Evolutionary conservation across 2,329 filamentous ascomycete species (phyloP), one percentile per base, ranked within the genome.

Genomic region (Aspergillus spinulosporus): DNA sequence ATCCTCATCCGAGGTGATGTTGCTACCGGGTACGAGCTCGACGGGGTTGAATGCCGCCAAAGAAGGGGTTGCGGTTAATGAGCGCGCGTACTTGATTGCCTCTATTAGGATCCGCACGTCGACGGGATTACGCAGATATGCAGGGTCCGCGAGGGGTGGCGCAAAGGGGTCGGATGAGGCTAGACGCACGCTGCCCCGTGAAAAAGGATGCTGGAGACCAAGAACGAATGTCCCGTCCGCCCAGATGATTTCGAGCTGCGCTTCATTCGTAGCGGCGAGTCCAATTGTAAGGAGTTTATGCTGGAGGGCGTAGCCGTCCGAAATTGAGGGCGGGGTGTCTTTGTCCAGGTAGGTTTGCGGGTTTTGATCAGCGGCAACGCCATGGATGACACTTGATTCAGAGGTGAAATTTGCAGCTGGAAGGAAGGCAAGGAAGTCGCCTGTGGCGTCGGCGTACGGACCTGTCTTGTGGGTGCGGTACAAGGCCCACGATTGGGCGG

Each of bases 381-480:
- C 12, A 28, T 37, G 21, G 14, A 56, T 29, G 28, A 15, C 14
- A 5, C 28, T 2, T 2, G 29, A 31, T 34, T 56, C 31, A 8
- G 39, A 28, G 5, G 53, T 56, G 39, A 56, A 50, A 31, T 45
- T 39, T 43, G 5, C 36, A n/a, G 46, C 11, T 2, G 53, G 40
- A 15, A 56, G 40, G 40, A 56, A 56, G 46, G 47, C 47, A 26
- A 56, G 53, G 21, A 56, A 56, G 31, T 56, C 32, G 11, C 46
- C 53, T 7, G 53, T 56, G 37, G 53, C 53, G 47, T 56, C 53
- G 12, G 53, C 46, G 53, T 56, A 56, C 12, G 53, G 53, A 6
- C 53, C 53, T n/a, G 46, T 56, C 36, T 50, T 45, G 3, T 40
- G 11, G 21, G 29, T 31, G 21, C 50, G 5, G 40, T 56, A 56